Evolutionary conservation across 2,329 filamentous ascomycete species (phyloP), one percentile per base, ranked within the genome.

Genomic region (Aureobasidium namibiae): DNA sequence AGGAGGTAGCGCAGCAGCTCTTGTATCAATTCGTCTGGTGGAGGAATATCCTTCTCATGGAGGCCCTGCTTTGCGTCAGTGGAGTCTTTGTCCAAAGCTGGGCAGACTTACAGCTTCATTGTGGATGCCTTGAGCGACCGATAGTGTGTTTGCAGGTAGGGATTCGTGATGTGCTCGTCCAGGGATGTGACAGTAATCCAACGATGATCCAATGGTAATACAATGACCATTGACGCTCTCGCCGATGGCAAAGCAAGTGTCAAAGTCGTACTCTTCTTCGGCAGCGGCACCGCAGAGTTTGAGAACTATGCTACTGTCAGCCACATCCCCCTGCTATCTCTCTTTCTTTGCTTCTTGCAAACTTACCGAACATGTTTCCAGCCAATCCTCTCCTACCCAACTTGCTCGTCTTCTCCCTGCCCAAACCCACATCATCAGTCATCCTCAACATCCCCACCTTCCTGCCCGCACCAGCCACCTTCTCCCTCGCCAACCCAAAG

Each of bases 101-200:
- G 5, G 21, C 10, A 14, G 5, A 36, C 70, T 62, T 65, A 75
- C 75, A 5, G 78, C 76, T 66, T 80, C 78, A 56, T 80, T 80
- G 63, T 80, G 78, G 54, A 79, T 79, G 2, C 78, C 78, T 71
- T 80, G 78, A 1, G 74, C 69, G 4, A 80, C 73, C 0, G 75
- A 71, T 39, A 69, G 68, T 1, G 67, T 63, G 36, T 70, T 64
- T 21, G 68, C 61, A 11, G 69, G 68, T n/a, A 73, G 66, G 11
- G 65, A 63, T 63, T 81, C 75, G 60, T 82, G 79, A 7, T 78
- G 76, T 34, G 77, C 74, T 60, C 78, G 65, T 11, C 78, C 78
- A 3, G 78, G 78, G 2, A 81, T 78, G 63, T 80, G 78, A 64
- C 78, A 81, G 64, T 80, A 78, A 64, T 81, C 78, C 16, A 81